Percentiles rank a stretch among this genome's conserved stretches.
These are phyloP conservation scores for Ustulina deusta DNA, from an alignment of 2,329 filamentous ascomycete species.

Conservation along the genomic window DNA sequence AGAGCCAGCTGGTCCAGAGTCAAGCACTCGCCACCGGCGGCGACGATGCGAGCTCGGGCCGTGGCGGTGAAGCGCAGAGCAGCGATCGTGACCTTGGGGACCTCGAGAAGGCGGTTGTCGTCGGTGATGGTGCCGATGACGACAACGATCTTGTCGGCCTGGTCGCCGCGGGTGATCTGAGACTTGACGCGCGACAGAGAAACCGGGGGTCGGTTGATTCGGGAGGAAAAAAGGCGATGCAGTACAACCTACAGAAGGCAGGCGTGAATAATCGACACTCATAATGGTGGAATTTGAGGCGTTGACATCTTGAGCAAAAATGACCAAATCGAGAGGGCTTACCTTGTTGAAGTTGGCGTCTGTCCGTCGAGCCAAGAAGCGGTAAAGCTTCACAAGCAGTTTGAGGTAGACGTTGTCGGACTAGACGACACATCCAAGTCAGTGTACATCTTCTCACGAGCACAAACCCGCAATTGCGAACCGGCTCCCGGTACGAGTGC, in stretches of 20 bases:
- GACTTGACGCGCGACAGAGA: conserved; percentile 89
- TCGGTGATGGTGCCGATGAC: conserved; percentile 96
- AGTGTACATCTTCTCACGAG: conserved; percentile 12
- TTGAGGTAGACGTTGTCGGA: conserved; percentile 98
- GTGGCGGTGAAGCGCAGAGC: conserved; percentile 97
- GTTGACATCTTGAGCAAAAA: not conserved
- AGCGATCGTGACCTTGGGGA: conserved; percentile 93
- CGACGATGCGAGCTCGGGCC: conserved; percentile 90
- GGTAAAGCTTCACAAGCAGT: conserved; percentile 97
- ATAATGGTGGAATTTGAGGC: not conserved
- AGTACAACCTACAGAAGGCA: conserved; percentile 73
- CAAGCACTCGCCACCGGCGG: conserved; percentile 93
- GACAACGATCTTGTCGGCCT: conserved; percentile 87
- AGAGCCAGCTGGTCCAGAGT: conserved; percentile 98
- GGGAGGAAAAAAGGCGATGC: conserved; percentile 97
- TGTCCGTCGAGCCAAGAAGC: conserved; percentile 95
- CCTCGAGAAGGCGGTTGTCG: conserved; percentile 90
- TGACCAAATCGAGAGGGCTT: conserved; percentile 3
- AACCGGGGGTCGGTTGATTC: conserved; percentile 96
- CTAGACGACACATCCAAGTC: conserved; percentile 48
- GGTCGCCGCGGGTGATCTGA: conserved; percentile 71
- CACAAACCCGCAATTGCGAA: not conserved
- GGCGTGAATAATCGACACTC: conserved; percentile 7
- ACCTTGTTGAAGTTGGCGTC: conserved; percentile 97
- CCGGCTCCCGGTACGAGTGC: not conserved